Evolutionary conservation across 805 yeast species (phyloP), one percentile per base, ranked within the genome.

Genomic region (Sugiyamaella mastotermitis): DNA sequence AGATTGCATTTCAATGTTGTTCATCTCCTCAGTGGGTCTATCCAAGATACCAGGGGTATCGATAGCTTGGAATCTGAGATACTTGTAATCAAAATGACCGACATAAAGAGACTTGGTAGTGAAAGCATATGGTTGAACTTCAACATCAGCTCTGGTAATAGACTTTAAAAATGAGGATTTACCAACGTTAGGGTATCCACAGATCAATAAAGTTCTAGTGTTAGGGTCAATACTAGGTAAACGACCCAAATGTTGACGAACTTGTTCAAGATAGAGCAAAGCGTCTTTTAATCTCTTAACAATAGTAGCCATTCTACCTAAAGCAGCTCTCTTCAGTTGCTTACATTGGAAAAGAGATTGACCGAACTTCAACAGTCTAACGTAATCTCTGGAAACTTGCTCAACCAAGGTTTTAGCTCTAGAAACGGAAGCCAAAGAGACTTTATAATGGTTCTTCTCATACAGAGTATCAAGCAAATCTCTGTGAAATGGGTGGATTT

Each of bases 171-270:
- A 92, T 11, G 96, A 86, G 10, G 98, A 92, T 66, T 92, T 92
- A 68, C 99, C 99, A 45, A 92, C 99, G 64, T 92, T 92, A 41
- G 99, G 99, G 66, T 92, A 92, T 46, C 99, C 99, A 69, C 99
- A 92, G 57, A 92, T 90, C 56, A 92, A 74, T 53, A 92, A 70
- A 17, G 99, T 92, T 71, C 99, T 83, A 40, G 99, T 92, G 66
- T 92, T 92, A 59, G 99, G 99, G 64, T 92, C 98, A 61, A 92
- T 92, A 50, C 90, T 76, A 44, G 99, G 99, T 55, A 92, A 72
- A 76, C 99, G 87, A 55, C 97, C 96, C 69, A 92, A 75, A 69
- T 92, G 99, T 71, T 92, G 99, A 70, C 99, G 82, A 42, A 92
- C 99, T 69, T 92, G 97, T 69, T 92, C 99, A 61, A 92, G 71